These are phyloP conservation scores for Lasiosphaeriaceae sp. DNA, from an alignment of 495 filamentous ascomycete species.

Conservation along the genomic window DNA sequence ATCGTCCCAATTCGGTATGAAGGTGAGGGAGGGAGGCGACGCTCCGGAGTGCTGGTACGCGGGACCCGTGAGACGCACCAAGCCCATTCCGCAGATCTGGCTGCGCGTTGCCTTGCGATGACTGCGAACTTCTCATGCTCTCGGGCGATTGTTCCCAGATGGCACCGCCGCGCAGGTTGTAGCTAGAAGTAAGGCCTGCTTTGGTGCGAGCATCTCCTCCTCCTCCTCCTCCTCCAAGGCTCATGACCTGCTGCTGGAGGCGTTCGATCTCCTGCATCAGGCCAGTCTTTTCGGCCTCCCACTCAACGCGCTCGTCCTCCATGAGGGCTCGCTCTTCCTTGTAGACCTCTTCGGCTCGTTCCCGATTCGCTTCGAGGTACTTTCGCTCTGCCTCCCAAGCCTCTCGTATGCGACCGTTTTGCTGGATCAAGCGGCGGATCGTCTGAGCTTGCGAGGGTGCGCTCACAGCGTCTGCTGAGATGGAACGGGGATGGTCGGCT, in stretches of 20 bases:
- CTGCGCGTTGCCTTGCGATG: slow-evolving; percentile 21
- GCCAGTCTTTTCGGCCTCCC: slow-evolving; percentile 32
- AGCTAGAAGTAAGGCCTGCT: slow-evolving; percentile 4
- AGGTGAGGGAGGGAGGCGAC: slow-evolving; percentile 10
- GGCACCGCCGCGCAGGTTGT: slow-evolving; percentile 25
- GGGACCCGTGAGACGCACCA: not conserved
- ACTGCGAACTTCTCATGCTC: slow-evolving; percentile 26
- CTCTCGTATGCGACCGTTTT: slow-evolving; percentile 36
- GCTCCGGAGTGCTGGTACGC: slow-evolving; percentile 1
- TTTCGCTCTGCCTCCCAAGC: slow-evolving; percentile 45
- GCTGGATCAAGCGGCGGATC: slow-evolving; percentile 38
- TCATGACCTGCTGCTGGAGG: slow-evolving; percentile 30
- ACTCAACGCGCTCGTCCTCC: slow-evolving; percentile 39
- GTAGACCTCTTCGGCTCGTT: slow-evolving; percentile 43
- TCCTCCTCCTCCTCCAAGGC: too few species aligned
- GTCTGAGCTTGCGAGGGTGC: slow-evolving; percentile 24
- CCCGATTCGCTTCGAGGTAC: slow-evolving; percentile 40
- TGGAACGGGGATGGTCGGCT: slow-evolving; percentile 18
- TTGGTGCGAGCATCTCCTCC: slow-evolving; percentile 15
- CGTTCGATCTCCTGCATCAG: slow-evolving; percentile 24
- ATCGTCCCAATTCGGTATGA: not conserved
- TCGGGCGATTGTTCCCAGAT: slow-evolving; percentile 18
- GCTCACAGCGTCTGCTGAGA: slow-evolving; percentile 17
- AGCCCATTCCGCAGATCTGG: not conserved
- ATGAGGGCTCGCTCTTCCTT: slow-evolving; percentile 43